Evolutionary conservation across 768 basidiomycete genomes (phyloP).

Genomic region (Floccularia luteovirens): DNA sequence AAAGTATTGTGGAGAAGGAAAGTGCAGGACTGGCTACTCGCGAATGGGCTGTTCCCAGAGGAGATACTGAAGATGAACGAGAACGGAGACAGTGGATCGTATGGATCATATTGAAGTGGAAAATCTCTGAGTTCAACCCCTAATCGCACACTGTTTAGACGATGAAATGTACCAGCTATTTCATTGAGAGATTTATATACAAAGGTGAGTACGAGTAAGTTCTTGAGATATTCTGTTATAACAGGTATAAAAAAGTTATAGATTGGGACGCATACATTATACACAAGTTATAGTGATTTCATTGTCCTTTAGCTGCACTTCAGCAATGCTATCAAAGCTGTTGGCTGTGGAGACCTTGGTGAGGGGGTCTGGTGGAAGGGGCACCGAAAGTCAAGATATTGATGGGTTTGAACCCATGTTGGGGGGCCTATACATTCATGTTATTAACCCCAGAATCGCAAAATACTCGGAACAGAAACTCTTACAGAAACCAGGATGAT

Average conservation of each 20-base stretch:
- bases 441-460: too few species aligned
- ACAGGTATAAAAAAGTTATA: too few species aligned
- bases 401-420: conserved; percentile 28
- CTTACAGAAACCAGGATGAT: conserved; percentile 49
- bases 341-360: neutral
- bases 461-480: too few species aligned
- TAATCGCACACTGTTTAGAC: too few species aligned
- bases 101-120: conserved; percentile 55
- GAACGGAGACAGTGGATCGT: conserved; percentile 68
- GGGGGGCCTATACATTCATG: conserved; percentile 23
- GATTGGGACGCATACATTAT: too few species aligned
- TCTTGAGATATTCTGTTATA: too few species aligned
- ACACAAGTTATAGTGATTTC: too few species aligned
- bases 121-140: too few species aligned
- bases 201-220: too few species aligned
- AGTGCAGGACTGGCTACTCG: conserved; percentile 29
- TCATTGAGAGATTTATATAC: too few species aligned
- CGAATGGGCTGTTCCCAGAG: conserved; percentile 44
- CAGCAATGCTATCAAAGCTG: neutral
- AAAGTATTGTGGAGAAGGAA: conserved; percentile 40
- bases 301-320: too few species aligned
- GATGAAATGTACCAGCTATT: too few species aligned
- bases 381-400: conserved; percentile 42
- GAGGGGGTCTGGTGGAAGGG: conserved; percentile 3
- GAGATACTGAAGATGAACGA: conserved; percentile 49